Percentiles rank a stretch among this genome's conserved stretches.
phyloP scores from a whole-genome alignment of 768 basidiomycete genomes.

The Kockovaella imperatae region DNA sequence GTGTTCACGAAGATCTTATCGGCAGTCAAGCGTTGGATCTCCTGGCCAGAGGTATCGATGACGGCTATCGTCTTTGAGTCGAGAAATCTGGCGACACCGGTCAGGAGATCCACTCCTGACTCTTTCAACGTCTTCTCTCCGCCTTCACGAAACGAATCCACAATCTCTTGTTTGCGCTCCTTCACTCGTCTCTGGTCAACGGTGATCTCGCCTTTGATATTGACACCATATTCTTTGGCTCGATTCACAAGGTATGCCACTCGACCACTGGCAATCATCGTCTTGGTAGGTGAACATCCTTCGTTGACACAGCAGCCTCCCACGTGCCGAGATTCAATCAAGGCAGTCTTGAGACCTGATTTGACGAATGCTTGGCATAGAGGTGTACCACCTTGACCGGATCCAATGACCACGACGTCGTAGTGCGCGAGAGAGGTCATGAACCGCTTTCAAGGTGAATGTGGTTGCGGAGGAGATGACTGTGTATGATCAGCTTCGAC shows the following conservation, averaged over 20 bases:
- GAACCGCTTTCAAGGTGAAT: no score
- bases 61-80: slow-evolving; percentile 8
- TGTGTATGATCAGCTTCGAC: no score
- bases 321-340: slow-evolving; percentile 11
- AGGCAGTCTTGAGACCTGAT: slow-evolving; percentile 8
- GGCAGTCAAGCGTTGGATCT: slow-evolving; percentile 3
- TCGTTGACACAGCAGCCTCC: slow-evolving; percentile 18
- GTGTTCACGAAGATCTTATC: slow-evolving; percentile 15
- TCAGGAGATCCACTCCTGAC: slow-evolving; percentile 9
- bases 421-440: no score
- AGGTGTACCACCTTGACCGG: slow-evolving; percentile 14
- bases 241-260: slow-evolving; percentile 11
- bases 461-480: no score
- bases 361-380: slow-evolving; percentile 8
- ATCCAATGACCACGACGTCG: slow-evolving; percentile 10
- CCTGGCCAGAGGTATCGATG: not conserved
- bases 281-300: slow-evolving; percentile 17
- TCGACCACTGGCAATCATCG: slow-evolving; percentile 11
- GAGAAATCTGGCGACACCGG: slow-evolving; percentile 10
- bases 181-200: slow-evolving; percentile 6
- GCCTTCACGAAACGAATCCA: not conserved
- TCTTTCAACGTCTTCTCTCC: slow-evolving; percentile 4
- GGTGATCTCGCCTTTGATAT: not conserved
- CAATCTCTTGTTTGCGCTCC: slow-evolving; percentile 14
- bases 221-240: slow-evolving; percentile 11